Percentiles rank a stretch among this genome's conserved stretches.
These are phyloP conservation scores for Ceratocystis huliohia DNA, from an alignment of 2,329 filamentous ascomycete genomes.

Conservation along the genomic window DNA sequence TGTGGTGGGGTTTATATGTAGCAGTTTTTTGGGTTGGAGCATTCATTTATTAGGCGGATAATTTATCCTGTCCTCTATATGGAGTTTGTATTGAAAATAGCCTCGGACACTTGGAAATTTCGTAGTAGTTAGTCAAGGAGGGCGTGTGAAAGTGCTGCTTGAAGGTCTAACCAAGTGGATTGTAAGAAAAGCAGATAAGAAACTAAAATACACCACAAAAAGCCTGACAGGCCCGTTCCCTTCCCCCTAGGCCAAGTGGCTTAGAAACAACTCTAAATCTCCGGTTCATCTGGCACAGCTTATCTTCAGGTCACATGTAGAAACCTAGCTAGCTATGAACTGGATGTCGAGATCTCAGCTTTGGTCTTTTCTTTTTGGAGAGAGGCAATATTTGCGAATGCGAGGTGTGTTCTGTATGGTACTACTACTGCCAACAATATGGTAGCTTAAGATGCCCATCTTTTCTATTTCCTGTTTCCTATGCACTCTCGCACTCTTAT, in stretches of 20 bases:
- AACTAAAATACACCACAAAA: neutral
- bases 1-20: too few species aligned
- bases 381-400: too few species aligned
- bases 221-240: neutral
- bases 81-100: neutral
- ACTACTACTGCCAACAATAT: too few species aligned
- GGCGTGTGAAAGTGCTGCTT: neutral
- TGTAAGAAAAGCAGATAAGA: neutral
- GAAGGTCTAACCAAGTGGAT: neutral
- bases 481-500: neutral
- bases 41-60: neutral
- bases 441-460: neutral
- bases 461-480: neutral
- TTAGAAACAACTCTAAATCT: constrained; percentile 5
- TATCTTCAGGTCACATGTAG: neutral
- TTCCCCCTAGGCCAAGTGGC: neutral
- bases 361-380: too few species aligned
- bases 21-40: too few species aligned
- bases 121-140: neutral
- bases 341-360: neutral
- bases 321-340: neutral
- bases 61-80: neutral
- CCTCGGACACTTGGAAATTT: neutral
- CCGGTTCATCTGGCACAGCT: neutral
- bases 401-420: too few species aligned